Evolutionary conservation across 768 basidiomycete species (phyloP).

Genomic region (Suillus discolor): DNA sequence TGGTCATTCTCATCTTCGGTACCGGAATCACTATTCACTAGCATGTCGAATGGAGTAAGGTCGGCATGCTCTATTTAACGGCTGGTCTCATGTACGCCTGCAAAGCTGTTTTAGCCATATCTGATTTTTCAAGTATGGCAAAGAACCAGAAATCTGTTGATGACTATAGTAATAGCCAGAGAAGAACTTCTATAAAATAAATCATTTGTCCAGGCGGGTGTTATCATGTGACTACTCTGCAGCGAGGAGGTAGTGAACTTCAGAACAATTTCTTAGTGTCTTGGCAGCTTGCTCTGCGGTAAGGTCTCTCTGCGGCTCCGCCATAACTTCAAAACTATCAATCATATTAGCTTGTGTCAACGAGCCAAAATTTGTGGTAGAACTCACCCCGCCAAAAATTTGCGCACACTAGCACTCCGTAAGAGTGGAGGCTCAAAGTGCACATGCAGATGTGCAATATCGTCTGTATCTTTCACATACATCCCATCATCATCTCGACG

Average conservation of each 20-base stretch:
- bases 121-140: no score
- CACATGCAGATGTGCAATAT: conserved; percentile 80
- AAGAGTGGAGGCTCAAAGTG: conserved; percentile 88
- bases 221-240: conserved; percentile 12
- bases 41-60: no score
- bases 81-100: no score
- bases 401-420: conserved; percentile 78
- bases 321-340: conserved; percentile 84
- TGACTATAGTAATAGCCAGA: no score
- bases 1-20: no score
- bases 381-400: conserved; percentile 87
- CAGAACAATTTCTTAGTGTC: conserved; percentile 54
- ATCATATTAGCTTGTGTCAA: conserved; percentile 6
- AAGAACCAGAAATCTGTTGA: no score
- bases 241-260: conserved; percentile 60
- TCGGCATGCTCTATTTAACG: no score
- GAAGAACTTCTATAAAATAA: not conserved
- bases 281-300: conserved; percentile 87
- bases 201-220: not conserved
- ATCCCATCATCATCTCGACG: conserved; percentile 27
- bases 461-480: conserved; percentile 42
- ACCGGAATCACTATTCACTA: no score
- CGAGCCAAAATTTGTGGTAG: not conserved
- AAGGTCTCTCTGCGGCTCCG: conserved; percentile 86
- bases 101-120: no score